A percentile compares a stretch with the other conserved stretches of the same genome.
phyloP scores from a whole-genome alignment of 345 rosid species.

The Odontarrhena argentea region DNA sequence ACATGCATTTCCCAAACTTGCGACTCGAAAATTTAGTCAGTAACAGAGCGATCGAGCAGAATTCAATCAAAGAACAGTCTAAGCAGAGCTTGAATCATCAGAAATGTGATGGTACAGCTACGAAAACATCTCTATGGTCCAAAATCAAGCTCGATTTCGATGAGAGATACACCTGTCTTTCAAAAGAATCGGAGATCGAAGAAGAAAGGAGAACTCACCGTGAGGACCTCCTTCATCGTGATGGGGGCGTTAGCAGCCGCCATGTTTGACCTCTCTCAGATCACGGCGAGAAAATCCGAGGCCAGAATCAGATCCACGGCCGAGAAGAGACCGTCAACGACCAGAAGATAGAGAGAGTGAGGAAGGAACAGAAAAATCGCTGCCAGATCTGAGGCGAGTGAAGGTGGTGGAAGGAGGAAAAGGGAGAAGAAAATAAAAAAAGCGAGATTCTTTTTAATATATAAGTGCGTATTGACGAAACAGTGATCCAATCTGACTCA shows the following conservation, averaged over 20 bases:
- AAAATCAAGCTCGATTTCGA: slow-evolving; percentile 29
- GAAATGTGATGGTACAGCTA: slow-evolving; percentile 20
- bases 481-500: slow-evolving; percentile 14
- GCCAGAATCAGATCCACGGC: slow-evolving; percentile 46
- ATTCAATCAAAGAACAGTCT: slow-evolving; percentile 23
- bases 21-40: neutral
- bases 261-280: slow-evolving; percentile 62
- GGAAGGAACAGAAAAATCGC: slow-evolving; percentile 22
- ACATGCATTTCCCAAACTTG: slow-evolving; percentile 26
- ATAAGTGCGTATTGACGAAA: slow-evolving; percentile 1
- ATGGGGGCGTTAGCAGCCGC: slow-evolving; percentile 92
- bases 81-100: slow-evolving; percentile 6
- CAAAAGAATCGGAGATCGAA: neutral
- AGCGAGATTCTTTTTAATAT: neutral
- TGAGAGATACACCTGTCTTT: slow-evolving; percentile 2
- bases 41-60: slow-evolving; percentile 27
- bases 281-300: slow-evolving; percentile 37
- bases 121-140: slow-evolving; percentile 3
- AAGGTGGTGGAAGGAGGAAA: neutral
- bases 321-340: slow-evolving; percentile 8
- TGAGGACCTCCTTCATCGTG: slow-evolving; percentile 89
- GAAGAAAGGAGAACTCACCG: slow-evolving; percentile 51
- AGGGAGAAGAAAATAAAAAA: neutral
- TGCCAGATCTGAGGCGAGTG: slow-evolving; percentile 51
- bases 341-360: slow-evolving; percentile 32